These are phyloP conservation scores for Russula ochroleuca DNA, from an alignment of 768 basidiomycete genomes.

Conservation along the genomic window DNA sequence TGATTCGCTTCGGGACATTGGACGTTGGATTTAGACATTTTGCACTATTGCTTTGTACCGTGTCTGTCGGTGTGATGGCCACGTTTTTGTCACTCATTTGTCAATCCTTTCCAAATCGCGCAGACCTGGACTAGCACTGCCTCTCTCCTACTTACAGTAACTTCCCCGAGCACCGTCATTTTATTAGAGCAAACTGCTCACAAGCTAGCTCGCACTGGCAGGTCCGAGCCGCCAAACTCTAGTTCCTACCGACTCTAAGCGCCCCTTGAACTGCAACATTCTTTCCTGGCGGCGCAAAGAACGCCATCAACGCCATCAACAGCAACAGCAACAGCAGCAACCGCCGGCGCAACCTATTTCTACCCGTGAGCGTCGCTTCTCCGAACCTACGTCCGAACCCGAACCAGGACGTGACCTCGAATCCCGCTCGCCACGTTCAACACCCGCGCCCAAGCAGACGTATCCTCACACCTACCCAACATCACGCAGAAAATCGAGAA, in stretches of 20 bases:
- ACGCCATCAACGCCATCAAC: conserved; percentile 4
- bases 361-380: background rate
- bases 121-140: background rate
- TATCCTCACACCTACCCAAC: conserved; percentile 12
- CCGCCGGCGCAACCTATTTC: background rate
- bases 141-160: background rate
- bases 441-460: background rate
- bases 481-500: conserved; percentile 2
- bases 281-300: conserved; percentile 13
- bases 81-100: conserved; percentile 16
- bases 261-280: background rate
- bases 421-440: background rate
- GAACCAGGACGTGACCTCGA: conserved; percentile 9
- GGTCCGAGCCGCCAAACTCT: background rate
- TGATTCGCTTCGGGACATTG: background rate
- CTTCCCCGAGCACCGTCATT: background rate
- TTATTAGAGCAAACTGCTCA: background rate
- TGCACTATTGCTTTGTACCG: background rate
- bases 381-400: conserved; percentile 8
- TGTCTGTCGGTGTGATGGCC: background rate
- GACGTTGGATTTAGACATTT: background rate
- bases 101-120: conserved; percentile 14
- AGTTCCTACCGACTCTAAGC: background rate
- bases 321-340: background rate
- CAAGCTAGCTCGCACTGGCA: conserved; percentile 3